Evolutionary conservation across 768 basidiomycete genomes (phyloP).

Genomic region (Suillus tomentosus): DNA sequence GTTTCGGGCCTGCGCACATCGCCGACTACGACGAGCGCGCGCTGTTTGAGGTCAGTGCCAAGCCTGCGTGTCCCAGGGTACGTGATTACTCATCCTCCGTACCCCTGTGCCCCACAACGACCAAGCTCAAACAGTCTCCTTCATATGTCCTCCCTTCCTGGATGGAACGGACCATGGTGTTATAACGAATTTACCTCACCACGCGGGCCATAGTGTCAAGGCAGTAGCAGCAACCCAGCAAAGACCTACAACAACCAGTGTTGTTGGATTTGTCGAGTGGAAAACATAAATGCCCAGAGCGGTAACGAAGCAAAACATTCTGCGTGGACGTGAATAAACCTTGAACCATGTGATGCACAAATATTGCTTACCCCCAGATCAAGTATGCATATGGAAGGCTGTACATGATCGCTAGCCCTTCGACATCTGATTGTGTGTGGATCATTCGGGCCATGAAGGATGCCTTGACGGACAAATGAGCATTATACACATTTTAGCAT

Average conservation of each 20-base stretch:
- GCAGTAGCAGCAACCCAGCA: conserved; percentile 7
- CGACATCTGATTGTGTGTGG: conserved; percentile 22
- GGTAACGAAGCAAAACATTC: conserved; percentile 15
- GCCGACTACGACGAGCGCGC: too few relatives aligned
- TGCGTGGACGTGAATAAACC: neutral
- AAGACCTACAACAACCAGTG: neutral
- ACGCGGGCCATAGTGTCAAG: conserved; percentile 9
- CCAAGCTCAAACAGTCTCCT: neutral
- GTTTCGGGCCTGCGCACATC: neutral
- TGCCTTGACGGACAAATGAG: neutral
- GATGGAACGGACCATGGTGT: neutral
- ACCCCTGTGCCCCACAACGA: too few relatives aligned
- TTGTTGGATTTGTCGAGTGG: neutral
- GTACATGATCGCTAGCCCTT: conserved; percentile 33
- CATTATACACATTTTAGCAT: neutral
- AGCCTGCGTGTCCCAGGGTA: too few relatives aligned
- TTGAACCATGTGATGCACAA: neutral
- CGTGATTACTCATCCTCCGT: too few relatives aligned
- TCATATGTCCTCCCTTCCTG: neutral
- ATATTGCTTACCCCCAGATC: conserved; percentile 28
- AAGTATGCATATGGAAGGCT: conserved; percentile 35
- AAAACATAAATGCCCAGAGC: conserved; percentile 12
- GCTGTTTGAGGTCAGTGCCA: too few relatives aligned
- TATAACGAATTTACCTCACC: neutral
- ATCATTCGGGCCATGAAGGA: conserved; percentile 25